Evolutionary conservation across 1,284 basidiomycete species (phyloP), one percentile per base, ranked within the genome.

Genomic region (Ustilago trichophora): DNA sequence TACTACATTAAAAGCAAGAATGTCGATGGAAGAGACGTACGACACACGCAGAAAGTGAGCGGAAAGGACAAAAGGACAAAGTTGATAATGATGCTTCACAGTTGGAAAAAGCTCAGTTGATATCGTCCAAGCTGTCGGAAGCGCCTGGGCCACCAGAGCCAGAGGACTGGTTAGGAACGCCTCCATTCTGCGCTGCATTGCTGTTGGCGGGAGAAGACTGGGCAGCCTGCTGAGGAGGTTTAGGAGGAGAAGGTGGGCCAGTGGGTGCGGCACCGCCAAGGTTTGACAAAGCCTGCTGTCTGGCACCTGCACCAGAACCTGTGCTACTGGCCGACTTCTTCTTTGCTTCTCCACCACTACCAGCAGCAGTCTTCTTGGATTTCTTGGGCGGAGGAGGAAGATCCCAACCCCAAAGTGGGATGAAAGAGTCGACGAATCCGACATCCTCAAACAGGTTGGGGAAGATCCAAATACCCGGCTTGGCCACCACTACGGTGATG

Each of bases 381-480:
- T 75, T 75, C 52, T 72, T 70, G 11, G 58, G 49, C 15, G 77
- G 71, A n/a, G 83, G 77, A 12, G 93, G 92, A 45, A 94, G 77
- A 81, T 98, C 95, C 93, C 93, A 99, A 72, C 92, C 93, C 92
- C 93, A 99, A 6, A 92, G 83, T 12, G 95, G 96, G 75, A 96
- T 93, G 83, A 98, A 99, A 0, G 94, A 97, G 56, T 98, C 95
- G 79, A 98, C 95, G 81, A 98, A 96, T 82, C 96, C 95, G 54
- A 98, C 96, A 80, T 98, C 95, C 27, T 95, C 95, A 76, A 98
- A 98, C 40, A 99, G 84, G 81, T 97, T 92, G 0, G 96, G 95
- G 86, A 98, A 99, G 84, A 98, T 90, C 95, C 95, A 99, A 60
- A 98, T 96, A 29, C 95, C 96, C 15, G 93, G 93, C 55, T 89